Conservation (phyloP, 129 eudicot species). For the Sambucus nigra region DNA sequence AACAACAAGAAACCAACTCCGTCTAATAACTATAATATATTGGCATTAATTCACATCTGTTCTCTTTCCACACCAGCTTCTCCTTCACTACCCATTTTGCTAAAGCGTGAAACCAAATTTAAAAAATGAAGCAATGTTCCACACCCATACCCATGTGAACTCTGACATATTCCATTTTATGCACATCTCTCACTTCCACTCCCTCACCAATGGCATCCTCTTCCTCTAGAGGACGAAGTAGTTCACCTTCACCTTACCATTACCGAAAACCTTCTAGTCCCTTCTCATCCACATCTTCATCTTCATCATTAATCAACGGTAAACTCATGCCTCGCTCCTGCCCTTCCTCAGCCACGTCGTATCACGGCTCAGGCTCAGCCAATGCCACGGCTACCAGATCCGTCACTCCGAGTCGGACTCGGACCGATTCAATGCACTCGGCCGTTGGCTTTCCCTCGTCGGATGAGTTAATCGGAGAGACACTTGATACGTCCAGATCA, state of each 20-base stretch:
- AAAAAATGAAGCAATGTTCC: constrained; percentile 18
- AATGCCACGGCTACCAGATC: constrained; percentile 58
- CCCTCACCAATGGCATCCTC: constrained; percentile 56
- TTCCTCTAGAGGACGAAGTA: constrained; percentile 64
- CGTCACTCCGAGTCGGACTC: constrained; percentile 31
- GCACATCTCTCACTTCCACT: constrained; percentile 12
- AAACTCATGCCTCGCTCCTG: constrained; percentile 52
- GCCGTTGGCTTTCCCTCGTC: constrained; percentile 58
- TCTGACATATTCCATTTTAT: constrained; percentile 38
- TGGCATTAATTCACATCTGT: not conserved
- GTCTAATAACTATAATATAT: not conserved
- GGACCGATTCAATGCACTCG: constrained; percentile 37
- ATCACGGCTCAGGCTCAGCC: constrained; percentile 38
- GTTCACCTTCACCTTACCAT: constrained; percentile 69
- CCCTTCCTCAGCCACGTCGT: constrained; percentile 44
- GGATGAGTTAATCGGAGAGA: constrained; percentile 58
- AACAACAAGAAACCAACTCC: constrained; percentile 15
- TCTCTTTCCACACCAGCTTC: constrained; percentile 14
- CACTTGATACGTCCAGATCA: constrained; percentile 56
- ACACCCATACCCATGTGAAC: constrained; percentile 10
- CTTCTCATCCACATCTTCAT: constrained; percentile 65
- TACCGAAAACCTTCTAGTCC: constrained; percentile 66
- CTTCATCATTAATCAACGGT: constrained; percentile 59
- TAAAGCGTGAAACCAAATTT: constrained; percentile 3
- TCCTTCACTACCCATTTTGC: constrained; percentile 1